Conservation (phyloP, 345 rosid species). For the Aegle marmelos region DNA sequence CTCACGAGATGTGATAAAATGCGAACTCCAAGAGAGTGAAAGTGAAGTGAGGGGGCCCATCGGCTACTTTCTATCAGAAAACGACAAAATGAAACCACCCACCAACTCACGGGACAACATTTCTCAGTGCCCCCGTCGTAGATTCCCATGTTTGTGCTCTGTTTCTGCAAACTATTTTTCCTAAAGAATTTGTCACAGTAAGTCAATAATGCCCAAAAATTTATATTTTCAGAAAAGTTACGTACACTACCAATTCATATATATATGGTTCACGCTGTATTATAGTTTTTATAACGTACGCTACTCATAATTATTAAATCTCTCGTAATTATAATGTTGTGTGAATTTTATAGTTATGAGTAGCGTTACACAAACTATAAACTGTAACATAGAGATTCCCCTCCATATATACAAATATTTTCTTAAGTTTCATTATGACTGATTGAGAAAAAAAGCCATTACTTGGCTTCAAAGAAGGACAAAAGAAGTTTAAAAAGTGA, state of each 20-base stretch:
- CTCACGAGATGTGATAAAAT: slow-evolving; percentile 34
- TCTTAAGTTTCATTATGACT: background rate
- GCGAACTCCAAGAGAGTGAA: slow-evolving; percentile 14
- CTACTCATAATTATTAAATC: too few relatives aligned
- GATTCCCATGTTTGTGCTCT: too few relatives aligned
- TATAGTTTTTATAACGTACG: too few relatives aligned
- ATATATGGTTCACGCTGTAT: too few relatives aligned
- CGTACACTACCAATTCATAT: too few relatives aligned
- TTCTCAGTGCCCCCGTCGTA: background rate
- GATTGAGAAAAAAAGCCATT: slow-evolving; percentile 11
- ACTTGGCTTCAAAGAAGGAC: slow-evolving; percentile 22
- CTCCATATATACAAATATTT: background rate
- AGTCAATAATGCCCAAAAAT: background rate
- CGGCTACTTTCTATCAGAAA: slow-evolving; percentile 11
- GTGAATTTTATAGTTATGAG: too few relatives aligned
- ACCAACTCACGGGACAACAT: background rate
- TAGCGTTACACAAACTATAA: too few relatives aligned
- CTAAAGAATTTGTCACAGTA: background rate
- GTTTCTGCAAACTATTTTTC: too few relatives aligned
- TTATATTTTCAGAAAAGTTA: background rate
- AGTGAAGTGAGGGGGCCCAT: slow-evolving; percentile 16
- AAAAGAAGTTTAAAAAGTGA: slow-evolving; percentile 8
- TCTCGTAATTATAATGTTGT: too few relatives aligned
- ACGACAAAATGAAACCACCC: slow-evolving; percentile 17
- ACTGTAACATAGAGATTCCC: too few relatives aligned